Conservation (phyloP, 805 yeast species). For the Lipomyces oligophaga region DNA sequence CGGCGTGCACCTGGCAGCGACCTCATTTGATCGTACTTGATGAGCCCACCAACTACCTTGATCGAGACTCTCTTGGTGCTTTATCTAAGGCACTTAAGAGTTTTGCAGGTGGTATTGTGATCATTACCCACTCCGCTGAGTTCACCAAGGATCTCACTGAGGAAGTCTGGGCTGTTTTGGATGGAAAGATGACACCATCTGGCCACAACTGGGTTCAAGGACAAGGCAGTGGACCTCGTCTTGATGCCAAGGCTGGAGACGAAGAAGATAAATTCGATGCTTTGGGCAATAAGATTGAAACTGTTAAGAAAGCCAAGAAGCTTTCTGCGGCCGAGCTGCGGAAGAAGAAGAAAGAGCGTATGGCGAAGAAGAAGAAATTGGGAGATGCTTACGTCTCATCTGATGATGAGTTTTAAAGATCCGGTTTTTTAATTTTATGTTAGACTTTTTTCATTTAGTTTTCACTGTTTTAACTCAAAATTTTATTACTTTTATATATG, state of each 20-base stretch:
- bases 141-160: conserved; percentile 99
- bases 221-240: conserved; percentile 99
- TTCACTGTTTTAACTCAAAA: too few species aligned
- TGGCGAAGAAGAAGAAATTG: conserved; percentile 99
- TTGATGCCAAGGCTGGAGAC: conserved; percentile 78
- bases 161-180: conserved; percentile 99
- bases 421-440: conserved; percentile 1
- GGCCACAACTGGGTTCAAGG: conserved; percentile 99
- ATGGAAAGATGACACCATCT: conserved; percentile 99
- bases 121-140: conserved; percentile 99
- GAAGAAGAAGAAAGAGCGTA: conserved; percentile 99
- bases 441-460: background rate
- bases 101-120: conserved; percentile 99
- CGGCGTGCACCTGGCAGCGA: conserved; percentile 99
- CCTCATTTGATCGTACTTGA: conserved; percentile 99
- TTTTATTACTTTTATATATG: background rate
- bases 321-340: conserved; percentile 98
- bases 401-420: conserved; percentile 73
- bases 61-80: conserved; percentile 99
- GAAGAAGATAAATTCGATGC: conserved; percentile 99
- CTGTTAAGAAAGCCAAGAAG: conserved; percentile 95
- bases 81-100: conserved; percentile 97
- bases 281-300: conserved; percentile 99
- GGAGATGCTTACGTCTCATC: conserved; percentile 99
- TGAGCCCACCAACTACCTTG: conserved; percentile 99